A percentile compares a stretch with the other conserved stretches of the same genome.
Conservation (phyloP, 2,329 filamentous ascomycete genomes). For the Biscogniauxia marginata region DNA sequence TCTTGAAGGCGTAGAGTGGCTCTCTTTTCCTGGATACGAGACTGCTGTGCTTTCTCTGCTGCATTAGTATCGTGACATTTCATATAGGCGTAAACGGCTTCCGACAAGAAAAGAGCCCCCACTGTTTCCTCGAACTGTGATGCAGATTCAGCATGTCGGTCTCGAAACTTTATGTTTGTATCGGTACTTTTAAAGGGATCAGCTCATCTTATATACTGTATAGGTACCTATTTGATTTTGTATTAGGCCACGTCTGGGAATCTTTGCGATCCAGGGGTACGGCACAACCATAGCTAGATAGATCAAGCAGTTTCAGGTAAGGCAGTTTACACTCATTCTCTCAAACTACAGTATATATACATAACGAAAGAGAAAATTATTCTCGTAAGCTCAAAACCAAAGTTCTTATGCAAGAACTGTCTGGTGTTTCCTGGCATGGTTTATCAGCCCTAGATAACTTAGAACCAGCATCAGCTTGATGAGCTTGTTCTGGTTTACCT, state of each 20-base stretch:
- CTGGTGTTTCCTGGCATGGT: too few species aligned
- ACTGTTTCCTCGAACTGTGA: background rate
- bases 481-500: too few species aligned
- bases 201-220: background rate
- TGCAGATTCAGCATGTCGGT: background rate
- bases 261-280: background rate
- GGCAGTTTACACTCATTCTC: too few species aligned
- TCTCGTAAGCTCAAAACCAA: too few species aligned
- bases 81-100: background rate
- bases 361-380: too few species aligned
- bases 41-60: background rate
- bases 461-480: too few species aligned
- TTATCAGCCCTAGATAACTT: too few species aligned
- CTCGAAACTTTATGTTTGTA: background rate
- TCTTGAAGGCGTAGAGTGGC: too few species aligned
- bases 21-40: too few species aligned
- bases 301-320: too few species aligned
- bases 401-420: too few species aligned
- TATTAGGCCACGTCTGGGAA: background rate
- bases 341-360: too few species aligned
- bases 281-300: background rate
- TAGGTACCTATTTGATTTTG: background rate
- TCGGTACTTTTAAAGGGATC: background rate
- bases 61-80: background rate
- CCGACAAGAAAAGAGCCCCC: background rate